Base-by-base conservation (phyloP, 345 rosid species). In the Acer negundo region DNA sequence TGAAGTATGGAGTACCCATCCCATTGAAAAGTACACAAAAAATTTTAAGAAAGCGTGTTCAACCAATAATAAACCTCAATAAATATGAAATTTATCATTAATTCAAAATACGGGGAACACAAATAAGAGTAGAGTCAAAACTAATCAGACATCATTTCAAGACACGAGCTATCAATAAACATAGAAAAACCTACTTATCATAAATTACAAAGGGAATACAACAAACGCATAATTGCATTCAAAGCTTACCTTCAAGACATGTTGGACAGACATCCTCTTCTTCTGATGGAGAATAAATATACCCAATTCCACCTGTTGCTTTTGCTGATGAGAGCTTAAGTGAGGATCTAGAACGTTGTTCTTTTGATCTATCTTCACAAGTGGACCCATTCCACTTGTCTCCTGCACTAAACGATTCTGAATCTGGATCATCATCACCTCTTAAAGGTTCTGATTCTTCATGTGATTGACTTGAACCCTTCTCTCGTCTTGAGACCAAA, bases 201-300 rank as follows among this genome's bases (percentile, higher is more conserved):
- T 16, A 62, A 38, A 73, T 72, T 63, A 71, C 12, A 7, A 2
- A 26, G 40, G 19, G 13, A 42, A 35, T 19, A 35, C 44, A 28
- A 47, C 17, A 65, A 22, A 56, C 26, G 20, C 53, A 76, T 73
- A 42, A 73, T 31, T 12, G 76, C 72, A 59, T 46, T 69, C 31
- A 56, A 68, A 62, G 38, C 77, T 66, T 88, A 96, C 98, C 99
- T 83, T 96, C 99, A 77, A 94, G 99, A 84, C 99, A 96, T 13
- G 99, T 96, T 65, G 98, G 99, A 73, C 99, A 96, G 76, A 89
- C 86, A 83, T 96, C 99, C 84, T 96, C 99, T 13, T 96, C 98
- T 71, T 94, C 98, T 51, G 94, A 77, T 11, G 85, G 73, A 38
- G 87, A 62, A 86, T 88, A 90, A 71, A 89, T 11, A 49, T 82